These are phyloP conservation scores for Adansonia grandidieri DNA, from an alignment of 441 rosid genomes.

Conservation along the genomic window DNA sequence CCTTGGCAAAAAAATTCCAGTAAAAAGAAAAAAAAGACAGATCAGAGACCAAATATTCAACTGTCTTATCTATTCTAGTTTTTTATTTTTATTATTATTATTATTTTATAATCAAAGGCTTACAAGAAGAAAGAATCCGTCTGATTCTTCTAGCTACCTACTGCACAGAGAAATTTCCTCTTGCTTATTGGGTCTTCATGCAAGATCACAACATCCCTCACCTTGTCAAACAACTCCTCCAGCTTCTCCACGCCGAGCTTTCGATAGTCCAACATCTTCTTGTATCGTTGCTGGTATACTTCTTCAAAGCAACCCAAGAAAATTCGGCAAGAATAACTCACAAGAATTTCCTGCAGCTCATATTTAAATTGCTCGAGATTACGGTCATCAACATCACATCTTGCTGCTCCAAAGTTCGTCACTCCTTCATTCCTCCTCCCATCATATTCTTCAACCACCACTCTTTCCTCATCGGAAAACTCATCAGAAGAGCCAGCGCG, in stretches of 20 bases:
- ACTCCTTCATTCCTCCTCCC: slow-evolving; percentile 43
- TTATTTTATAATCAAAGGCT: slow-evolving; percentile 2
- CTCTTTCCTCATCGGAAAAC: slow-evolving; percentile 67
- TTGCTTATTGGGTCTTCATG: slow-evolving; percentile 71
- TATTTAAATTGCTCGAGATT: slow-evolving; percentile 69
- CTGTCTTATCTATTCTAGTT: background rate
- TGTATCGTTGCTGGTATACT: slow-evolving; percentile 80
- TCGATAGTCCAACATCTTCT: slow-evolving; percentile 58
- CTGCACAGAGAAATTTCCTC: slow-evolving; percentile 63
- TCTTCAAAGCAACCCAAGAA: slow-evolving; percentile 76
- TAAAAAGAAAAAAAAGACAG: background rate
- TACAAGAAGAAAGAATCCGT: slow-evolving; percentile 4
- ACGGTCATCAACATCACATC: slow-evolving; percentile 30
- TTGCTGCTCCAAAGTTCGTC: slow-evolving; percentile 23
- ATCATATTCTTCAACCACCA: slow-evolving; percentile 51
- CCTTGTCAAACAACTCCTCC: slow-evolving; percentile 76
- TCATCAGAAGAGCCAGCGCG: slow-evolving; percentile 69
- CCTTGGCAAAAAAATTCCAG: background rate
- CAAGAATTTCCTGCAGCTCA: slow-evolving; percentile 87
- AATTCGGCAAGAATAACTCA: slow-evolving; percentile 78
- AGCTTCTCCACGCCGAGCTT: slow-evolving; percentile 66
- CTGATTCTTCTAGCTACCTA: slow-evolving; percentile 45
- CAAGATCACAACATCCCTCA: slow-evolving; percentile 66
- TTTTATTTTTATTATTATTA: too few relatives aligned
- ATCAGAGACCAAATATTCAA: slow-evolving; percentile 24